phyloP scores from a whole-genome alignment of 2,329 filamentous ascomycete species.

The Fusarium dlaminii region DNA sequence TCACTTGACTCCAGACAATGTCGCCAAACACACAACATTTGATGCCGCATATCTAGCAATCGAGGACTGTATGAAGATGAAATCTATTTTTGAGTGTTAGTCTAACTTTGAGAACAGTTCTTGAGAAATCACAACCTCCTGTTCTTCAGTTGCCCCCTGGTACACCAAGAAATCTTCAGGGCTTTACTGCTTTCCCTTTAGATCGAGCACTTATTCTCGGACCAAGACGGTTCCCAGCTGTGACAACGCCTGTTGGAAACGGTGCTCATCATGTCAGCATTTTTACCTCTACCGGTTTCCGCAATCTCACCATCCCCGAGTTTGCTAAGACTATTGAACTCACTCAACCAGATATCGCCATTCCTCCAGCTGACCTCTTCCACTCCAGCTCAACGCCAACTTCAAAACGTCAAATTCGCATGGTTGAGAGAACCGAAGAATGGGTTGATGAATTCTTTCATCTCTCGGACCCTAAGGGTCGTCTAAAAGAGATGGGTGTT shows the following conservation, averaged over 20 bases:
- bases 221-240: slow-evolving; percentile 79
- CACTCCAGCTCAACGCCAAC: slow-evolving; percentile 62
- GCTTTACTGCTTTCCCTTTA: slow-evolving; percentile 78
- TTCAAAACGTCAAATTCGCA: slow-evolving; percentile 79
- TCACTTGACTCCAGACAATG: slow-evolving; percentile 88
- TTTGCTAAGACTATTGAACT: slow-evolving; percentile 72
- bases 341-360: slow-evolving; percentile 82
- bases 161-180: slow-evolving; percentile 70
- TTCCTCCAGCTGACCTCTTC: slow-evolving; percentile 79
- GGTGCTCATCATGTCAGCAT: slow-evolving; percentile 77
- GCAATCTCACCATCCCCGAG: slow-evolving; percentile 71
- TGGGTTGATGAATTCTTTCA: slow-evolving; percentile 78
- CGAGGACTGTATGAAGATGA: slow-evolving; percentile 82
- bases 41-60: slow-evolving; percentile 81
- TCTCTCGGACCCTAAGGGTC: slow-evolving; percentile 41
- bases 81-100: background rate
- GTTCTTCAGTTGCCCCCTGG: slow-evolving; percentile 55
- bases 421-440: slow-evolving; percentile 84
- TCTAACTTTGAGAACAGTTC: slow-evolving; percentile 53
- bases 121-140: slow-evolving; percentile 63
- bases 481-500: slow-evolving; percentile 43
- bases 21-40: slow-evolving; percentile 71
- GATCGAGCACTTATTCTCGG: slow-evolving; percentile 76
- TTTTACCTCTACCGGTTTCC: slow-evolving; percentile 88
- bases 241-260: slow-evolving; percentile 76